Evolutionary conservation across 805 yeast species (phyloP).

Genomic region (Cyberlindnera petersonii): DNA sequence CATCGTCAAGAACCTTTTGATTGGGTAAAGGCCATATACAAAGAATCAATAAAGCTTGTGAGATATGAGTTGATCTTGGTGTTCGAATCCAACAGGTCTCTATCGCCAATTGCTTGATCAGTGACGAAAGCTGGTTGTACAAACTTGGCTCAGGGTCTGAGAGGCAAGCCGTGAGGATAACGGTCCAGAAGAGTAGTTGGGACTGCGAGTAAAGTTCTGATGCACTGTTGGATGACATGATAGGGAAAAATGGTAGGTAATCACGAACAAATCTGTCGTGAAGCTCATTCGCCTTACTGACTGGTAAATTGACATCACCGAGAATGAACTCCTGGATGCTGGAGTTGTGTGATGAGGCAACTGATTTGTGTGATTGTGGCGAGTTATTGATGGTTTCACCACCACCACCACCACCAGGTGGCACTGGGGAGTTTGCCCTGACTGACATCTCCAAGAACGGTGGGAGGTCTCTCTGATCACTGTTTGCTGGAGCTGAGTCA

Average conservation of each 20-base stretch:
- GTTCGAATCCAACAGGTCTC: slow-evolving; percentile 92
- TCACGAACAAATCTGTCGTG: slow-evolving; percentile 65
- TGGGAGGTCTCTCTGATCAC: slow-evolving; percentile 34
- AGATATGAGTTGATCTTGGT: slow-evolving; percentile 89
- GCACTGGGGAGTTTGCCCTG: slow-evolving; percentile 28
- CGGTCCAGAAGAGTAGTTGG: slow-evolving; percentile 85
- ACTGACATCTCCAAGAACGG: slow-evolving; percentile 41
- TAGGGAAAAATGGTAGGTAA: slow-evolving; percentile 76
- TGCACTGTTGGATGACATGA: slow-evolving; percentile 65
- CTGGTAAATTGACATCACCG: slow-evolving; percentile 69
- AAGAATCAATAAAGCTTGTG: slow-evolving; percentile 81
- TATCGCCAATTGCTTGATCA: slow-evolving; percentile 81
- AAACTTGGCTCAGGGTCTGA: slow-evolving; percentile 85
- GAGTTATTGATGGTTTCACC: slow-evolving; percentile 14
- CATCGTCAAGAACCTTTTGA: slow-evolving; percentile 86
- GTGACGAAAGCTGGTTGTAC: slow-evolving; percentile 68
- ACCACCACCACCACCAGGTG: slow-evolving; percentile 10
- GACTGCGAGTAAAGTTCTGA: slow-evolving; percentile 78
- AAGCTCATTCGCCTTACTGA: slow-evolving; percentile 64
- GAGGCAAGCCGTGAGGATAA: slow-evolving; percentile 77
- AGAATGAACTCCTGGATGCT: slow-evolving; percentile 60
- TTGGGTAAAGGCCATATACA: slow-evolving; percentile 92
- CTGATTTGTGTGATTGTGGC: slow-evolving; percentile 25
- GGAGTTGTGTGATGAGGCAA: slow-evolving; percentile 22
- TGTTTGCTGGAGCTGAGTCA: slow-evolving; percentile 41